Base-by-base conservation (phyloP, 192 early-diverging fungal genomes). In the Coemansia sp. region DNA sequence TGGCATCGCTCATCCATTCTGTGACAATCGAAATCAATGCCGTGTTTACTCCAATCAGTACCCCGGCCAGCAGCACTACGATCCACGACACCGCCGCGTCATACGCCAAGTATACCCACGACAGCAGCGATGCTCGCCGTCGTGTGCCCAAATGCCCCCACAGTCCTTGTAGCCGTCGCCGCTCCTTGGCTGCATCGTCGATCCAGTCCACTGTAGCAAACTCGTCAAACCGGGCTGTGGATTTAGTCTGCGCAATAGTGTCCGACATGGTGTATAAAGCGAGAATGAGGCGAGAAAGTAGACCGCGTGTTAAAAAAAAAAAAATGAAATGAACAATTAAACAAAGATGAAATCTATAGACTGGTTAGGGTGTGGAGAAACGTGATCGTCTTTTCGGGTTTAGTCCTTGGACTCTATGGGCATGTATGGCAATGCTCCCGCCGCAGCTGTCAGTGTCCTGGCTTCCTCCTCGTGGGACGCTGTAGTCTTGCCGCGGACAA, bases 1-100 rank as follows among this genome's bases (percentile, higher is more conserved):
- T 92, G 54, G 91, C 84, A 76, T 97, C 94, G 60, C 89, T 93
- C 12, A 97, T 84, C 94, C 95, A 97, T 49, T 95, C 94, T 15
- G 92, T 91, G 47, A 84, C 87, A 54, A 98, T 94, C 56, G 93
- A 93, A 60, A 97, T 98, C 38, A 93, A 84, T 37, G 93, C 91
- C 5, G 94, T 92, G 66, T 93, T 88, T 14, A 96, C 41, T 0
- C 96, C 96, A 65, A 96, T 91, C 4, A 88, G 73, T 25, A 73
- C 83, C 70, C 93, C 94, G n/a, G 93, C 90, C 10, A 93, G 62
- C 5, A 88, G 84, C 2, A 96, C 86, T 8, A 98, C 89, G 46
- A 94, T 80, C 96, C 95, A 96, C 2, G 92, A 85, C 76, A 94
- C 92, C 25, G 85, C 77, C 19, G 90, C 84, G 56, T 96, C 91